Evolutionary conservation across 2,329 filamentous ascomycete species (phyloP), one percentile per base, ranked within the genome.

Genomic region (Sporothrix euskadiensis): DNA sequence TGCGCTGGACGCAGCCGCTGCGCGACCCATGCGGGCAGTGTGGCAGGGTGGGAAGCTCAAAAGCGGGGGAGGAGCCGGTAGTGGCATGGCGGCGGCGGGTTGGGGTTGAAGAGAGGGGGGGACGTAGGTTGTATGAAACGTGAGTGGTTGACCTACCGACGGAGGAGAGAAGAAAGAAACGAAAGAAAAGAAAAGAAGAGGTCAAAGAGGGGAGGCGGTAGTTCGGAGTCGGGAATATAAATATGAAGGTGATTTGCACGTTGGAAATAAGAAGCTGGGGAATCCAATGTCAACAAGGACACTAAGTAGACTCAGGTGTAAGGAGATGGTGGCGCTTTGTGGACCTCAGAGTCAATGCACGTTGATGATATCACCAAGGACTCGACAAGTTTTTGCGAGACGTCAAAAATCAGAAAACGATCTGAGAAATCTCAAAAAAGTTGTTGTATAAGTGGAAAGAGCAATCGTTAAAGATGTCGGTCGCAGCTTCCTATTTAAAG

Each of bases 401-500:
- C 4, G 32, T 63, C 30, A 47, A 66, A 65, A 66, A 47, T 61
- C 26, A 26, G 26, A 26, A 26, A 26, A 26, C 26, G 30, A 35
- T 26, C 26, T 19, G 19, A 26, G 14, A 22, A 14, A 35, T 39
- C 16, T 30, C n/a, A 32, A 47, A 35, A 69, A 69, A 54, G 52
- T 57, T 57, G 68, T 70, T 61, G 56, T 71, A 44, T 39, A 71
- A 59, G 54, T 59, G 39, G 35, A 61, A 59, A 32, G 47, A 69
- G 47, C 32, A 16, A 32, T 71, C 14, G 69, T 35, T 35, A 9
- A 44, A 44, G n/a, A 41, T 35, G 26, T 44, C 16, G 41, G 56
- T 71, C 56, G 69, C 56, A 49, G 41, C 39, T 71, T 52, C 57
- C 57, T 63, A 66, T 72, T 66, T 72, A 72, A 72, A 72, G 59